Conservation (phyloP, 495 filamentous ascomycete species). For the Penicillium silybi region DNA sequence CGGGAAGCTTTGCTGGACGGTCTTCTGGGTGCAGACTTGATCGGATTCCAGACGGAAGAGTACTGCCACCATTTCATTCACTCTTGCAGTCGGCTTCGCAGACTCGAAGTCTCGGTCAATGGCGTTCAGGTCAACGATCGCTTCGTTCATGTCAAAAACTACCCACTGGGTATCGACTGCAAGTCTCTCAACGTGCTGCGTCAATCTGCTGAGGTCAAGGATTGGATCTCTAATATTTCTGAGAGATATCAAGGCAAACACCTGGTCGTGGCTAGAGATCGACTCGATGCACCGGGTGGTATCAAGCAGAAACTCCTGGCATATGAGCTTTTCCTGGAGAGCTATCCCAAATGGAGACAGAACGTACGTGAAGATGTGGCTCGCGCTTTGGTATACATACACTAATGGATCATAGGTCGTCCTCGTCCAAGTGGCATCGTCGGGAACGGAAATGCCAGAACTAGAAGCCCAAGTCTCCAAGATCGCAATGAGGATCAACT, state of each 20-base stretch:
- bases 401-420: conserved; percentile 50
- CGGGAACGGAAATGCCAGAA: conserved; percentile 71
- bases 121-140: conserved; percentile 78
- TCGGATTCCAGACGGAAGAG: conserved; percentile 86
- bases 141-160: conserved; percentile 67
- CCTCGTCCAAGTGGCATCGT: conserved; percentile 81
- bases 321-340: conserved; percentile 83
- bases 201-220: conserved; percentile 59
- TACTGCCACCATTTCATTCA: conserved; percentile 90
- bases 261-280: conserved; percentile 82
- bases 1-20: conserved; percentile 78
- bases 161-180: conserved; percentile 58
- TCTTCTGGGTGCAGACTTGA: conserved; percentile 82
- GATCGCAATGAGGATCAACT: conserved; percentile 84
- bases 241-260: conserved; percentile 73
- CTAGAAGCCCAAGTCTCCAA: conserved; percentile 77
- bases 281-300: conserved; percentile 80
- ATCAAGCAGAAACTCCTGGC: conserved; percentile 83
- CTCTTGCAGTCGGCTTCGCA: conserved; percentile 79
- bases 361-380: conserved; percentile 40
- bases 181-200: conserved; percentile 60
- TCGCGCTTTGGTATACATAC: background rate
- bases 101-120: conserved; percentile 72
- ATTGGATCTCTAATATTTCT: conserved; percentile 68
- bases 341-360: conserved; percentile 76